Evolutionary conservation across 1,284 basidiomycete genomes (phyloP), one percentile per base, ranked within the genome.

Genomic region (Fomitopsis palustris): DNA sequence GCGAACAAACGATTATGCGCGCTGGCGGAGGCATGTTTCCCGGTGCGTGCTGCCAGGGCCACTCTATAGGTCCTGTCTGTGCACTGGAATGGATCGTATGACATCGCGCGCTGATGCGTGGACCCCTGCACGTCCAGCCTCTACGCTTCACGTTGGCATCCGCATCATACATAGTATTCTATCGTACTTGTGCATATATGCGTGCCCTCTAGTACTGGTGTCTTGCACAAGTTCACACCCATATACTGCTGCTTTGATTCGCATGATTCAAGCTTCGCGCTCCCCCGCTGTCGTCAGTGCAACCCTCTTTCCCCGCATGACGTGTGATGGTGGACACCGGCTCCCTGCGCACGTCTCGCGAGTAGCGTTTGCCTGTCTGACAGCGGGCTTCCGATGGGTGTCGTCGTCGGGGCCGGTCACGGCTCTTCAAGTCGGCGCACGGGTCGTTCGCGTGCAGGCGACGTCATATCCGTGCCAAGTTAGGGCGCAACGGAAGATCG

Each of bases 271-370:
- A 25, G 21, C 5, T 29, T 25, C 45, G 10, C 23, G 17, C 17
- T 23, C 25, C 31, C n/a, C n/a, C n/a, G 19, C 47, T 45, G 42
- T 27, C 42, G 42, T 45, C 42, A 45, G 42, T 14, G 23, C 42
- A 23, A 51, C 47, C 47, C 29, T 25, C 47, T 19, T 35, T 52
- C 49, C 49, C 49, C 49, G 49, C 31, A 52, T 52, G 49, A 52
- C 49, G 49, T 52, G 29, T 21, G 35, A 35, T 52, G 33, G 41
- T 43, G 41, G 41, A 21, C n/a, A 43, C 19, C 45, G 45, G 45
- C 45, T 16, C 23, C 4, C 25, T 14, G 45, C 45, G 25, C 27
- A 31, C 14, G 45, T 16, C 39, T 27, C 19, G 27, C 17, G 25
- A 47, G 25, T 29, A 47, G 45, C 29, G 45, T n/a, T 14, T 17